These are phyloP conservation scores for Cutaneotrichosporon cutaneum DNA, from an alignment of 1,284 basidiomycete species.

Conservation along the genomic window DNA sequence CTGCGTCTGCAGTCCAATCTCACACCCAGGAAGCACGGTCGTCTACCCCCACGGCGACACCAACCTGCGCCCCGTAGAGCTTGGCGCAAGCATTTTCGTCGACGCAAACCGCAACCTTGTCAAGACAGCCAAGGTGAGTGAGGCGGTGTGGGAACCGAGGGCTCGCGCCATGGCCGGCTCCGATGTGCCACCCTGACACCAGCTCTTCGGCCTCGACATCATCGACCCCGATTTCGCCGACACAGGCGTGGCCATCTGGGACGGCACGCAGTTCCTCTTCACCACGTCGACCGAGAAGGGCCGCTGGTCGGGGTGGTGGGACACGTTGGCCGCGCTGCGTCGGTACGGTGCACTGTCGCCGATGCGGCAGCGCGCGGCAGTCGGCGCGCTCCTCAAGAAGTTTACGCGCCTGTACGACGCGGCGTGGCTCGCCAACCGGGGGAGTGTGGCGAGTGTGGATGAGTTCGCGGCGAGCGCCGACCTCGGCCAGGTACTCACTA, in stretches of 20 bases:
- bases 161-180: neutral
- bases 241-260: slow-evolving; percentile 53
- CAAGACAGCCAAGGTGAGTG: slow-evolving; percentile 75
- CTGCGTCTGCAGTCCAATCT: no score
- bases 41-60: slow-evolving; percentile 74
- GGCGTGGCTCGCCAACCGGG: slow-evolving; percentile 34
- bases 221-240: slow-evolving; percentile 56
- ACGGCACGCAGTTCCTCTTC: slow-evolving; percentile 71
- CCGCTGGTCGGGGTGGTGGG: slow-evolving; percentile 61
- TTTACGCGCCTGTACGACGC: slow-evolving; percentile 45
- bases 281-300: slow-evolving; percentile 56
- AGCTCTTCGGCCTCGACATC: slow-evolving; percentile 71
- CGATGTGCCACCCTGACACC: neutral
- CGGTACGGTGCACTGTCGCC: slow-evolving; percentile 78
- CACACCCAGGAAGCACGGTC: slow-evolving; percentile 64
- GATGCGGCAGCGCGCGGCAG: slow-evolving; percentile 57
- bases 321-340: slow-evolving; percentile 68
- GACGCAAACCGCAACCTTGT: slow-evolving; percentile 75
- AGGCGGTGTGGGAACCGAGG: neutral
- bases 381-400: slow-evolving; percentile 29
- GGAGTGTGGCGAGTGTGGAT: slow-evolving; percentile 34
- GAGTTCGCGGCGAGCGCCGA: slow-evolving; percentile 40
- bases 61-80: slow-evolving; percentile 64
- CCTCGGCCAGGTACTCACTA: slow-evolving; percentile 53
- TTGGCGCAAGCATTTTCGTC: slow-evolving; percentile 89